These are phyloP conservation scores for Aspergillus conjunctus DNA, from an alignment of 495 filamentous ascomycete genomes.

Conservation along the genomic window DNA sequence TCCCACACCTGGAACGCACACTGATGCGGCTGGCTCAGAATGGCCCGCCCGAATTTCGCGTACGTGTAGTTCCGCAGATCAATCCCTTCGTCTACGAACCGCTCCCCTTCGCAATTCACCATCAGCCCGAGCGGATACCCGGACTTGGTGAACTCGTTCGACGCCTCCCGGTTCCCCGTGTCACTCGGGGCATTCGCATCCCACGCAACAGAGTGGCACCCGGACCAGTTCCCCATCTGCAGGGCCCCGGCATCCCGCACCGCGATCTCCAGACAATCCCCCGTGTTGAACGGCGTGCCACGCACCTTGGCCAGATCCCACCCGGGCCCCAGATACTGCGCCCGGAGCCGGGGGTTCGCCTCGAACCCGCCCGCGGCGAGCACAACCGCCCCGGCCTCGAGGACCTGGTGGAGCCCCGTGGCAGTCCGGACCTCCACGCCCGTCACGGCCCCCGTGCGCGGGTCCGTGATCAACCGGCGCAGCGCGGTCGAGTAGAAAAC, in stretches of 20 bases:
- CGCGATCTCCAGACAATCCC: constrained; percentile 54
- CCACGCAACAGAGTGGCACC: constrained; percentile 64
- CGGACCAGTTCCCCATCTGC: constrained; percentile 58
- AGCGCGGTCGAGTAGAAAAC: constrained; percentile 49
- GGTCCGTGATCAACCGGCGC: constrained; percentile 41
- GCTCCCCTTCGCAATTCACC: constrained; percentile 56
- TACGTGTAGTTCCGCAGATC: constrained; percentile 68
- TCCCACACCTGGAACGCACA: constrained; percentile 67
- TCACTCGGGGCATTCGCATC: constrained; percentile 57
- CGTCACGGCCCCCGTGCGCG: constrained; percentile 35
- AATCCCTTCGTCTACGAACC: constrained; percentile 65
- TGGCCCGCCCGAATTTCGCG: constrained; percentile 59
- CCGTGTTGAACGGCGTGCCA: constrained; percentile 63
- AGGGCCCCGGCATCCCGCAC: constrained; percentile 51
- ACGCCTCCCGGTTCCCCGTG: constrained; percentile 52
- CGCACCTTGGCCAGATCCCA: constrained; percentile 64
- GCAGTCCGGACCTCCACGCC: constrained; percentile 36
- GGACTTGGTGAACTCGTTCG: constrained; percentile 67
- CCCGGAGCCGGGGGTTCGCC: constrained; percentile 53
- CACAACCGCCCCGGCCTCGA: constrained; percentile 48
- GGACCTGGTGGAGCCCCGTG: constrained; percentile 23
- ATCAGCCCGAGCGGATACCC: constrained; percentile 67
- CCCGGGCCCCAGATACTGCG: constrained; percentile 59
- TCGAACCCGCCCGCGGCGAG: constrained; percentile 65
- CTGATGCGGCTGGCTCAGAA: constrained; percentile 56